Evolutionary conservation across 2,329 filamentous ascomycete species (phyloP).

Genomic region (Fusarium multiceps): DNA sequence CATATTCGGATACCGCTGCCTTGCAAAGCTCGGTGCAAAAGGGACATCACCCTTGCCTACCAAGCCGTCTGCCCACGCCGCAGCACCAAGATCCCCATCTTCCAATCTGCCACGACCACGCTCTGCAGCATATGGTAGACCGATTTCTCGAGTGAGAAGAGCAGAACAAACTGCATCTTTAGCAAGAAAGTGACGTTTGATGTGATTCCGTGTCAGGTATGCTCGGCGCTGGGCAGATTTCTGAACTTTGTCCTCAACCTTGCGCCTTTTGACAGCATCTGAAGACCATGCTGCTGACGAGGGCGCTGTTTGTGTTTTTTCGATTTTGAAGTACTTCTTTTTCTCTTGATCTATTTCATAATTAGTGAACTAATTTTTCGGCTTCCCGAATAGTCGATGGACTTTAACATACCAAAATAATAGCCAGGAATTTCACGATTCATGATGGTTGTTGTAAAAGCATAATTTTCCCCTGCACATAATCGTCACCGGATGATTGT

Average conservation of each 20-base stretch:
- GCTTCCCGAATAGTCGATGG: not conserved
- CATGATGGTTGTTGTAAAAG: slow-evolving; percentile 39
- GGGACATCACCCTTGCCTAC: slow-evolving; percentile 55
- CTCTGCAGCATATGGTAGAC: slow-evolving; percentile 25
- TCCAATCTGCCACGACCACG: slow-evolving; percentile 38
- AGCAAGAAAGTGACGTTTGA: slow-evolving; percentile 53
- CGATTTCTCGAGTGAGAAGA: slow-evolving; percentile 47
- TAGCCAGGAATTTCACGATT: slow-evolving; percentile 61
- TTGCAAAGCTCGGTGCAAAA: slow-evolving; percentile 48
- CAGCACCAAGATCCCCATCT: slow-evolving; percentile 45
- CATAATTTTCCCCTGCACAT: not conserved
- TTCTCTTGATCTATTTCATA: slow-evolving; percentile 61
- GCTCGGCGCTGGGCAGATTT: slow-evolving; percentile 44
- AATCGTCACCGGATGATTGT: not conserved
- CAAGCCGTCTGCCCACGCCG: slow-evolving; percentile 55
- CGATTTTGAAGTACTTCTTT: slow-evolving; percentile 75
- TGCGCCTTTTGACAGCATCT: slow-evolving; percentile 68
- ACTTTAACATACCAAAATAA: slow-evolving; percentile 60
- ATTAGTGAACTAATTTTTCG: not conserved
- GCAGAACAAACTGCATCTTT: slow-evolving; percentile 49
- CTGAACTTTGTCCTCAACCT: slow-evolving; percentile 55
- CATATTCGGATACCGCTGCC: slow-evolving; percentile 50
- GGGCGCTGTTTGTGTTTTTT: slow-evolving; percentile 66
- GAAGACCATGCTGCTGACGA: slow-evolving; percentile 64
- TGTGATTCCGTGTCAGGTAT: slow-evolving; percentile 51